Evolutionary conservation across 2,329 filamentous ascomycete genomes (phyloP).

Genomic region (Pestalotiopsis sp.): DNA sequence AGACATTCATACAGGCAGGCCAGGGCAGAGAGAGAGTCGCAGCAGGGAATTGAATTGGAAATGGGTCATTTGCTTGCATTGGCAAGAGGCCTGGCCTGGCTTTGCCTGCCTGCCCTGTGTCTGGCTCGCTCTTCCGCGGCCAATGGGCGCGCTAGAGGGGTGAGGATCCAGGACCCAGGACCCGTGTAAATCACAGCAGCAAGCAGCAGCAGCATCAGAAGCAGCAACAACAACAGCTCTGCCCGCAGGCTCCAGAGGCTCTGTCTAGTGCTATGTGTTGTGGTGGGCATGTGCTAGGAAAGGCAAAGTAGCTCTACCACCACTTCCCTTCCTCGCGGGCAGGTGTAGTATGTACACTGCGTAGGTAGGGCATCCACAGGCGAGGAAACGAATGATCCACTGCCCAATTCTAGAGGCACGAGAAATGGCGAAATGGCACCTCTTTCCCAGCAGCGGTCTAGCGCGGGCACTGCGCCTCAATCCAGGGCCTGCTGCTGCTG

Average conservation of each 20-base stretch:
- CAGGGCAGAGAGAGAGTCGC: not conserved
- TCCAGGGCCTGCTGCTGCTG: not conserved
- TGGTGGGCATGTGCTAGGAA: not conserved
- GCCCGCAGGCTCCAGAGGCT: not conserved
- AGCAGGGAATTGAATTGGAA: not conserved
- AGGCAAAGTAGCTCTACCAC: not conserved
- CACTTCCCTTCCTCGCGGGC: not conserved
- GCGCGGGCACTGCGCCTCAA: not conserved
- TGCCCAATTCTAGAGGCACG: not conserved
- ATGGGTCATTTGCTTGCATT: constrained; percentile 1
- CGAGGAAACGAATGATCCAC: not conserved
- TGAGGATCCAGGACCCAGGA: constrained; percentile 6
- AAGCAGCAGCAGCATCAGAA: not conserved
- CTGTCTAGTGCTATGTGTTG: not conserved
- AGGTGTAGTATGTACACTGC: not conserved
- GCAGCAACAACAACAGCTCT: not conserved
- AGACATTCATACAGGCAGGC: not conserved
- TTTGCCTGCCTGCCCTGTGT: not conserved
- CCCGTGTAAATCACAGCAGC: constrained; percentile 1
- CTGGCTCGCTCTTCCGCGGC: not conserved
- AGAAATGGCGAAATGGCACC: not conserved
- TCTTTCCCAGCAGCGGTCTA: not conserved
- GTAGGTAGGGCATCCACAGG: not conserved
- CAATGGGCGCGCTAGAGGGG: not conserved
- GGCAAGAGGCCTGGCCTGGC: constrained; percentile 1